These are phyloP conservation scores for Sarocladiaceae sp. DNA, from an alignment of 2,329 filamentous ascomycete genomes.

Conservation along the genomic window DNA sequence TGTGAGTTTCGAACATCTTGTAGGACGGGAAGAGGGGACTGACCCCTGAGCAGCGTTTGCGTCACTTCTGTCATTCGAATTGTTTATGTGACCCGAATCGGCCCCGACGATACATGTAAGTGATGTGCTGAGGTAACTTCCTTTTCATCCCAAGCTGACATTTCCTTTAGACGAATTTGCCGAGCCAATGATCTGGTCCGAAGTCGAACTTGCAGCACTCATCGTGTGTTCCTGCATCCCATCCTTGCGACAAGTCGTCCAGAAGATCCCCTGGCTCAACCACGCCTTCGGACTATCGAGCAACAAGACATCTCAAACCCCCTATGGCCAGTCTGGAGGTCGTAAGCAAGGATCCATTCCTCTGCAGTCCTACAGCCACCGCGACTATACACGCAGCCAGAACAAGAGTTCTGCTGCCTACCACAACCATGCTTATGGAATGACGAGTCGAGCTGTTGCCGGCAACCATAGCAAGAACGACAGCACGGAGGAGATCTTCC, in stretches of 20 bases:
- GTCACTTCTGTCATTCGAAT: slow-evolving; percentile 23
- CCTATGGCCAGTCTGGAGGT: slow-evolving; percentile 11
- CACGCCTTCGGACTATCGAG: slow-evolving; percentile 23
- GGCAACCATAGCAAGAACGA: slow-evolving; percentile 16
- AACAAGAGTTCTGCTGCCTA: slow-evolving; percentile 11
- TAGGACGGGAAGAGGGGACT: slow-evolving; percentile 10
- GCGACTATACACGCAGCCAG: slow-evolving; percentile 9
- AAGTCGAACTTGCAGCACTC: slow-evolving; percentile 25
- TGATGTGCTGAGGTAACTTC: not conserved
- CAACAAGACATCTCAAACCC: slow-evolving; percentile 15
- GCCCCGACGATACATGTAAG: slow-evolving; percentile 21
- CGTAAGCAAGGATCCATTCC: slow-evolving; percentile 15
- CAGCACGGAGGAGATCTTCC: slow-evolving; percentile 19
- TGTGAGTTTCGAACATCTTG: slow-evolving; percentile 15
- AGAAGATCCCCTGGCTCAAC: slow-evolving; percentile 24
- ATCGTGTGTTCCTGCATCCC: slow-evolving; percentile 28
- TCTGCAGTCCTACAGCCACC: slow-evolving; percentile 14
- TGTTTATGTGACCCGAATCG: slow-evolving; percentile 19
- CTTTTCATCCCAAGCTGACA: not conserved
- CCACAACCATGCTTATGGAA: slow-evolving; percentile 12
- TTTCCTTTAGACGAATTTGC: slow-evolving; percentile 19
- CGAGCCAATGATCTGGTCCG: slow-evolving; percentile 25
- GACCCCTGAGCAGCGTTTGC: slow-evolving; percentile 16
- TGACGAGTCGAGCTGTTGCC: slow-evolving; percentile 14
- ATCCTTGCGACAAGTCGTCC: slow-evolving; percentile 24